phyloP scores from a whole-genome alignment of 306 rosid species.

The Prunus mongolica region DNA sequence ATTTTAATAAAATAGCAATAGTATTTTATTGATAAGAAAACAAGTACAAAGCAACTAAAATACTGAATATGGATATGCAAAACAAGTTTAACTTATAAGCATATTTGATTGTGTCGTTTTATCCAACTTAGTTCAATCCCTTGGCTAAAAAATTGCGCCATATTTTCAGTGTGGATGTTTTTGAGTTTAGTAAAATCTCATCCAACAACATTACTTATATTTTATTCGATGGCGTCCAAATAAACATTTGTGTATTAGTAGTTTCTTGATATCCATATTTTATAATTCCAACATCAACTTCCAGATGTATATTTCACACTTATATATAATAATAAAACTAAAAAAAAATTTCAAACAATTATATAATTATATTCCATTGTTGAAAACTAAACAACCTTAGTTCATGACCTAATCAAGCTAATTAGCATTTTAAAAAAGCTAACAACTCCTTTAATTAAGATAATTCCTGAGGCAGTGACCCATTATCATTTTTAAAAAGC shows the following conservation, averaged over 20 bases:
- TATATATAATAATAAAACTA: background rate
- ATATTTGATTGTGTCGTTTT: too few relatives aligned
- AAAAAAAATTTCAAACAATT: background rate
- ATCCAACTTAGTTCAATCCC: too few relatives aligned
- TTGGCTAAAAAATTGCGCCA: too few relatives aligned
- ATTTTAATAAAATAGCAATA: too few relatives aligned
- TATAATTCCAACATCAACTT: background rate
- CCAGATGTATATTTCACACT: background rate
- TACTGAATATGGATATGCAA: too few relatives aligned
- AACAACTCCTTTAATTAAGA: slow-evolving; percentile 1
- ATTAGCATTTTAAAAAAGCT: background rate
- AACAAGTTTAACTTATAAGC: too few relatives aligned
- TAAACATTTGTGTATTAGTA: background rate
- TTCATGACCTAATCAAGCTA: background rate
- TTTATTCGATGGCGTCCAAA: background rate
- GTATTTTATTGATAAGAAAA: too few relatives aligned
- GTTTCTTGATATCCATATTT: background rate
- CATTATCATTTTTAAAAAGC: background rate
- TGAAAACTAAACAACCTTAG: background rate
- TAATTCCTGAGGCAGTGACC: background rate
- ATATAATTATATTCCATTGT: background rate
- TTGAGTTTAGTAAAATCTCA: background rate
- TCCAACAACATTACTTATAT: background rate
- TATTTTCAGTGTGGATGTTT: too few relatives aligned
- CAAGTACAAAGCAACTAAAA: too few relatives aligned